These are phyloP conservation scores for Aspergillus hortae DNA, from an alignment of 2,329 filamentous ascomycete genomes.

Conservation along the genomic window DNA sequence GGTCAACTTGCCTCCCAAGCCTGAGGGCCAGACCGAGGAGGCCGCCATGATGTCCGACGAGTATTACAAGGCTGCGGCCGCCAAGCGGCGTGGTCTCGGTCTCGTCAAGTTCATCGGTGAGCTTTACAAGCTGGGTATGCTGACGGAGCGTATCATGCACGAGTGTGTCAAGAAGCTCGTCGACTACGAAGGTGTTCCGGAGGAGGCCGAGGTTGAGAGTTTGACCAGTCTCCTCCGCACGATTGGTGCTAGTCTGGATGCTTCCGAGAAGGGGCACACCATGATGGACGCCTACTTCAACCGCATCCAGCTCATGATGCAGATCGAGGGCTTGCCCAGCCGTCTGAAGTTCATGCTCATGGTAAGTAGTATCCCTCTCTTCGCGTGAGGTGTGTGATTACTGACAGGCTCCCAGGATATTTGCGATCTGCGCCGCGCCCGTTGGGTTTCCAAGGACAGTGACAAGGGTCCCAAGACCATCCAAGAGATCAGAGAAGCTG, in stretches of 20 bases:
- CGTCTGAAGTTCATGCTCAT: constrained; percentile 95
- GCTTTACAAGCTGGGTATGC: constrained; percentile 97
- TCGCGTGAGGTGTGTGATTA: background rate
- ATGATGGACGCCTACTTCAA: constrained; percentile 94
- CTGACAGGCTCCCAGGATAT: constrained; percentile 57
- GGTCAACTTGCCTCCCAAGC: constrained; percentile 73
- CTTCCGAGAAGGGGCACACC: constrained; percentile 72
- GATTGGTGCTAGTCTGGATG: constrained; percentile 83
- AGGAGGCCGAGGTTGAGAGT: constrained; percentile 95
- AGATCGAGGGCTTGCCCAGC: constrained; percentile 76
- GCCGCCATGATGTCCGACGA: constrained; percentile 87
- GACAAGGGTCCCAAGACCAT: constrained; percentile 98
- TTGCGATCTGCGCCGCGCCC: constrained; percentile 71
- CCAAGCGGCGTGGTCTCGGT: constrained; percentile 95
- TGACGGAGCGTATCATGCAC: constrained; percentile 99
- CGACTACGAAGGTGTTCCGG: constrained; percentile 87
- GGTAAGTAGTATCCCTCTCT: constrained; percentile 37
- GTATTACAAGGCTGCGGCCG: constrained; percentile 89
- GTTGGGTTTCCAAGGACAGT: constrained; percentile 82
- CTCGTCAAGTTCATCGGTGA: constrained; percentile 99
- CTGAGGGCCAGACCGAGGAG: constrained; percentile 69
- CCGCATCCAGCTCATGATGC: constrained; percentile 78
- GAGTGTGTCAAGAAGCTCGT: constrained; percentile 97
- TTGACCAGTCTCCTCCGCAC: constrained; percentile 89
- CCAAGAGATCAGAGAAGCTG: constrained; percentile 80